These are phyloP conservation scores for Populus hybrid DNA, from an alignment of 441 rosid genomes.

Conservation along the genomic window DNA sequence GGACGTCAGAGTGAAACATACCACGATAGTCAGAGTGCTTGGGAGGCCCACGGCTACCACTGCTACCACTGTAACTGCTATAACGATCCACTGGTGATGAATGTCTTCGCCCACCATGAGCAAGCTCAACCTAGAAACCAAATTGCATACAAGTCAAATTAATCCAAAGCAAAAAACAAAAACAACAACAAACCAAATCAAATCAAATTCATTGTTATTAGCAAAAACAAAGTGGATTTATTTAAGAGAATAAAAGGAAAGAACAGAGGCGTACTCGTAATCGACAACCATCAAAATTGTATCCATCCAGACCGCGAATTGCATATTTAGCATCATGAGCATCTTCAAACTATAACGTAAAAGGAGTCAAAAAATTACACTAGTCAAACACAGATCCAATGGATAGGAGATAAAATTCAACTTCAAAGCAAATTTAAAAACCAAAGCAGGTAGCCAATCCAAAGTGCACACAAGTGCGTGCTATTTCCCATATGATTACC, in stretches of 20 bases:
- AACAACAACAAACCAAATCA: not conserved
- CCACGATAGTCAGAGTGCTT: too few relatives aligned
- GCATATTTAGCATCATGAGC: constrained; percentile 95
- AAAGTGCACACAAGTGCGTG: not conserved
- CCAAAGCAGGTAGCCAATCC: too few relatives aligned
- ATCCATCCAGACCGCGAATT: constrained; percentile 84
- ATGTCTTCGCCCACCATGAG: too few relatives aligned
- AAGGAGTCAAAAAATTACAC: not conserved
- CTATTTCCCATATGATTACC: not conserved
- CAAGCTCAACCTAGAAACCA: constrained; percentile 61
- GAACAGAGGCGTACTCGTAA: constrained; percentile 54
- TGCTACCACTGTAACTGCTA: too few relatives aligned
- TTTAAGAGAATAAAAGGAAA: not conserved
- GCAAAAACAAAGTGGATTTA: not conserved
- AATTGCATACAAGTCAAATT: constrained; percentile 5
- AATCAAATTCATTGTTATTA: not conserved
- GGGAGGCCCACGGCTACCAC: too few relatives aligned
- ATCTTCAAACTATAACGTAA: constrained; percentile 68
- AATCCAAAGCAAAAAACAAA: not conserved
- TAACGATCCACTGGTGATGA: too few relatives aligned
- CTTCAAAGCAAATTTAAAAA: too few relatives aligned
- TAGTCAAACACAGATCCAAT: not conserved
- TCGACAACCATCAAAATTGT: constrained; percentile 75
- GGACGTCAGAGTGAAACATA: too few relatives aligned
- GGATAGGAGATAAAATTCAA: too few relatives aligned